Conservation (phyloP, 2,329 filamentous ascomycete species). For the Nectriaceae sp. region DNA sequence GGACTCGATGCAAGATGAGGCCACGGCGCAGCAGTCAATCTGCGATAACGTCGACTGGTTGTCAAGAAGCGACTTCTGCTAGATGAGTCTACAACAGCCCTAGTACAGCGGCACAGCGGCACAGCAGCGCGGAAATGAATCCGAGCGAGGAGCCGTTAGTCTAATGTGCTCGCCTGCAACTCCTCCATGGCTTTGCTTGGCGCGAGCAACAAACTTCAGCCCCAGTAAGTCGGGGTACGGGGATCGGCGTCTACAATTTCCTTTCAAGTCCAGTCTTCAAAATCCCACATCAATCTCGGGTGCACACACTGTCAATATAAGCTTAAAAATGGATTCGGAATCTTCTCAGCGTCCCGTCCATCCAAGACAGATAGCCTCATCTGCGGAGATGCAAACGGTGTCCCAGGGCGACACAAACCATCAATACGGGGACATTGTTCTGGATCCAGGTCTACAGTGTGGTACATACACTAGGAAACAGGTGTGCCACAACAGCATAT, state of each 20-base stretch:
- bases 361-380: slow-evolving; percentile 11
- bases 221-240: background rate
- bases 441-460: background rate
- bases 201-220: background rate
- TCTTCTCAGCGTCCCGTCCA: slow-evolving; percentile 9
- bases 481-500: background rate
- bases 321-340: slow-evolving; percentile 22
- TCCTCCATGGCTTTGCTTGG: background rate
- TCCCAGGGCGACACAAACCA: slow-evolving; percentile 6
- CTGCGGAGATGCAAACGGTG: background rate
- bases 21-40: slow-evolving; percentile 5
- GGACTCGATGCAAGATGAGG: slow-evolving; percentile 8
- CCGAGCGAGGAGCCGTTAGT: slow-evolving; percentile 2
- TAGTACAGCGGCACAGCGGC: background rate
- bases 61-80: background rate
- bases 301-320: slow-evolving; percentile 25
- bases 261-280: too few species aligned
- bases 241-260: too few species aligned
- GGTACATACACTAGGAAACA: background rate
- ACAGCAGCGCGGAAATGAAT: slow-evolving; percentile 7
- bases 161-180: background rate
- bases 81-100: background rate
- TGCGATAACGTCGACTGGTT: background rate
- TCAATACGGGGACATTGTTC: slow-evolving; percentile 19
- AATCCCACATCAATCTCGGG: too few species aligned